Base-by-base conservation (phyloP, 2,329 filamentous ascomycete species). In the Botrytis fabae region DNA sequence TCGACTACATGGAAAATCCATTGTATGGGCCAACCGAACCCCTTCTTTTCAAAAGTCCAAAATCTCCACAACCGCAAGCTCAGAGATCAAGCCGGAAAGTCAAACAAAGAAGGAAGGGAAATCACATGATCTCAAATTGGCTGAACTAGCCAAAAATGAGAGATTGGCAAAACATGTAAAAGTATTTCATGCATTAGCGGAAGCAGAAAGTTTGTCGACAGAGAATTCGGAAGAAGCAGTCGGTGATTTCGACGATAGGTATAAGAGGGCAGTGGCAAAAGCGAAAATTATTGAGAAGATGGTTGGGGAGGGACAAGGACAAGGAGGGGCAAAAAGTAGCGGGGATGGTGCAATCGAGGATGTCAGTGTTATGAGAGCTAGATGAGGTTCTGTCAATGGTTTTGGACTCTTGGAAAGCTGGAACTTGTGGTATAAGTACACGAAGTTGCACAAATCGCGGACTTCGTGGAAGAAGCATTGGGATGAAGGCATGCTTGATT, bases 191-290 rank as follows among this genome's bases (percentile, higher is more conserved):
- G 91, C 92, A 38, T 85, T 98, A 22, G 90, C 94, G 4, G 94
- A 97, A 81, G 91, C 91, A 0, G 90, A 90, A 8, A 95, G 90
- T 1, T 83, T 98, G 61, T 90, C 91, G 25, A 95, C 91, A 32
- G 87, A 91, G 74, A 99, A 99, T 80, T 92, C 89, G 7, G 95
- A 98, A 80, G 93, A 97, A 64, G 91, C 92, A 0, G 94, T 99
- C 35, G 92, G 92, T 69, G 95, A 98, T 79, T 95, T 97, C 79
- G 96, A 99, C 79, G 93, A 98, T 81, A 87, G 95, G 20, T 80
- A 97, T 57, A 96, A 95, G 83, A 89, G 93, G 76, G 95, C 94
- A 6, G 88, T 90, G 77, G 92, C 92, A 4, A 98, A 97, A 81
- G 88, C 89, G 1, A 97, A 95, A 82, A 88, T 99, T 64, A 90